phyloP scores from a whole-genome alignment of 179 eudicot genomes.

The Vitellaria paradoxa region DNA sequence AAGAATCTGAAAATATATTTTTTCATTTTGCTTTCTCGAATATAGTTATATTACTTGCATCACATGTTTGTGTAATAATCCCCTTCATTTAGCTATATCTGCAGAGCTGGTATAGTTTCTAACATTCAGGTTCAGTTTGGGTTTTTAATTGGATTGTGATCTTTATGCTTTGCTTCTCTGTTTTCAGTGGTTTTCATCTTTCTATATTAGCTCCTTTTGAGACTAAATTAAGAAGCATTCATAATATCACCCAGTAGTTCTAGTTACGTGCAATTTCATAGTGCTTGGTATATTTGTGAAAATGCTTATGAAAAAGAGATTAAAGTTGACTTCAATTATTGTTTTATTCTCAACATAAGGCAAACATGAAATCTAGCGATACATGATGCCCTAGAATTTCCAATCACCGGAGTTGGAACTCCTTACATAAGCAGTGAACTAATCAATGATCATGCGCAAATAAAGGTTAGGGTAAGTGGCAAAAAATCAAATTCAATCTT shows the following conservation, averaged over 20 bases:
- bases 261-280: neutral
- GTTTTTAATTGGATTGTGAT: neutral
- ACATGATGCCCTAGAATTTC: no score
- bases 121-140: neutral
- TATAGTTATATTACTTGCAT: neutral
- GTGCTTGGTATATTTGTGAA: neutral
- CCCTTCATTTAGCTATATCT: no score
- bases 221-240: no score
- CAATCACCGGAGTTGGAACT: neutral
- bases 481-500: no score
- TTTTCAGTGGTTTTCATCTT: neutral
- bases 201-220: neutral
- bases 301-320: no score
- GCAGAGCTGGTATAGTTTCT: neutral
- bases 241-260: neutral
- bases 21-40: neutral
- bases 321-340: no score
- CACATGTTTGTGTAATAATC: no score
- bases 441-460: neutral
- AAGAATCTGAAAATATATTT: neutral
- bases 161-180: no score
- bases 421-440: neutral
- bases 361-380: no score
- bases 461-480: neutral
- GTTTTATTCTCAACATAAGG: no score